Percentiles rank a stretch among this genome's conserved stretches.
Evolutionary conservation across 1,139 yeast species (phyloP).

Genomic region (Diutina ranongensis): DNA sequence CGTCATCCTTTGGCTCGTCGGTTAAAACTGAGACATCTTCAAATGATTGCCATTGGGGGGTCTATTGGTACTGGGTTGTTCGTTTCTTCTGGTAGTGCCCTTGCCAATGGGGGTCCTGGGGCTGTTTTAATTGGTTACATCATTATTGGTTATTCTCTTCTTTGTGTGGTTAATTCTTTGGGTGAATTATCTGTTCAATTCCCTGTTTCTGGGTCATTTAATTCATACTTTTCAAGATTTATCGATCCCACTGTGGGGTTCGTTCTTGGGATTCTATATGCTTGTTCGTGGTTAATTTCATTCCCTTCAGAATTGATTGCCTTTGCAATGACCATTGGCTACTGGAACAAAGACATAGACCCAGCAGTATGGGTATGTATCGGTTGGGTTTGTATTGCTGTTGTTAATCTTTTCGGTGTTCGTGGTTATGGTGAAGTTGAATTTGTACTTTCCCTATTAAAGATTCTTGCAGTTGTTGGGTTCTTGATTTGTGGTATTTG

Average conservation of each 20-base stretch:
- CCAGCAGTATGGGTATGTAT: constrained; percentile 61
- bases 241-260: constrained; percentile 56
- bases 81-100: constrained; percentile 15
- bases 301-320: constrained; percentile 36
- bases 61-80: constrained; percentile 9
- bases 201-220: constrained; percentile 54
- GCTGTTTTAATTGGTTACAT: constrained; percentile 23
- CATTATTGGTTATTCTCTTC: constrained; percentile 32
- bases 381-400: constrained; percentile 45
- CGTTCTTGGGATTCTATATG: constrained; percentile 31
- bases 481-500: constrained; percentile 62
- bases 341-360: constrained; percentile 46
- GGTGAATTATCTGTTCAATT: constrained; percentile 53
- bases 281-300: constrained; percentile 31
- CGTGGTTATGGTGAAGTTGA: constrained; percentile 62
- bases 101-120: constrained; percentile 26
- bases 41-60: constrained; percentile 7
- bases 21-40: constrained; percentile 8
- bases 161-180: constrained; percentile 43
- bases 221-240: constrained; percentile 44
- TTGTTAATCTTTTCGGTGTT: constrained; percentile 44
- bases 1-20: constrained; percentile 17
- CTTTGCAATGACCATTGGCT: constrained; percentile 33
- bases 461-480: constrained; percentile 53
- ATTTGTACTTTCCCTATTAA: constrained; percentile 46